Conservation (phyloP, 2,329 filamentous ascomycete species). For the Aphanoascus verrucosus region DNA sequence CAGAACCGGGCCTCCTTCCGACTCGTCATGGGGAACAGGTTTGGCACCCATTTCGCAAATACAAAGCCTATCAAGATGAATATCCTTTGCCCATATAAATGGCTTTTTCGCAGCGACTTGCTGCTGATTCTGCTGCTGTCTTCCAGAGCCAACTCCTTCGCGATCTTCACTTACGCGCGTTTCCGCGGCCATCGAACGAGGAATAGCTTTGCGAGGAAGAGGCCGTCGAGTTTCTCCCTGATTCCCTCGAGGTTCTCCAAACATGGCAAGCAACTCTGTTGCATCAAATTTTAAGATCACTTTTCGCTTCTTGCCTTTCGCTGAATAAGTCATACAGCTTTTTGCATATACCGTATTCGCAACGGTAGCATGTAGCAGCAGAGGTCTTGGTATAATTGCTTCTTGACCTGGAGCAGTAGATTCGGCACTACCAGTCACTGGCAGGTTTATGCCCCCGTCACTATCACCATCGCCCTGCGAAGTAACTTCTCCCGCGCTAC, state of each 20-base stretch:
- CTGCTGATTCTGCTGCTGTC: not conserved
- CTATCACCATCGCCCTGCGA: slow-evolving; percentile 1
- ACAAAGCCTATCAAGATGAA: slow-evolving; percentile 58
- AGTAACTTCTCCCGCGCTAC: not conserved
- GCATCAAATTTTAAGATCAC: slow-evolving; percentile 41
- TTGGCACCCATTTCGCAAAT: slow-evolving; percentile 85
- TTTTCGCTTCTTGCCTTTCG: slow-evolving; percentile 13
- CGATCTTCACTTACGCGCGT: not conserved
- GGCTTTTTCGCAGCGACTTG: slow-evolving; percentile 27
- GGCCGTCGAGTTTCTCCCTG: not conserved
- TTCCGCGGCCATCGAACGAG: not conserved
- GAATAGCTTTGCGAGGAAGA: slow-evolving; percentile 7
- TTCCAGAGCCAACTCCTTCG: not conserved
- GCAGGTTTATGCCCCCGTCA: not conserved
- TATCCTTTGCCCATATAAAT: slow-evolving; percentile 58
- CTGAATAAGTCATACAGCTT: slow-evolving; percentile 12
- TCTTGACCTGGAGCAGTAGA: not conserved
- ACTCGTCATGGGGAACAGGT: slow-evolving; percentile 40
- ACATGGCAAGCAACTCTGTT: slow-evolving; percentile 24
- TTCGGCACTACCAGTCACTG: not conserved
- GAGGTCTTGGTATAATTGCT: slow-evolving; percentile 37
- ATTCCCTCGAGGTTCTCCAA: slow-evolving; percentile 19
- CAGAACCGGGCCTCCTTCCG: slow-evolving; percentile 36
- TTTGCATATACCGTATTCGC: slow-evolving; percentile 68
- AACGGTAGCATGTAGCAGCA: slow-evolving; percentile 75